Percentiles rank a stretch among this genome's conserved stretches.
phyloP scores from a whole-genome alignment of 495 filamentous ascomycete genomes.

The Amniculicola lignicola region DNA sequence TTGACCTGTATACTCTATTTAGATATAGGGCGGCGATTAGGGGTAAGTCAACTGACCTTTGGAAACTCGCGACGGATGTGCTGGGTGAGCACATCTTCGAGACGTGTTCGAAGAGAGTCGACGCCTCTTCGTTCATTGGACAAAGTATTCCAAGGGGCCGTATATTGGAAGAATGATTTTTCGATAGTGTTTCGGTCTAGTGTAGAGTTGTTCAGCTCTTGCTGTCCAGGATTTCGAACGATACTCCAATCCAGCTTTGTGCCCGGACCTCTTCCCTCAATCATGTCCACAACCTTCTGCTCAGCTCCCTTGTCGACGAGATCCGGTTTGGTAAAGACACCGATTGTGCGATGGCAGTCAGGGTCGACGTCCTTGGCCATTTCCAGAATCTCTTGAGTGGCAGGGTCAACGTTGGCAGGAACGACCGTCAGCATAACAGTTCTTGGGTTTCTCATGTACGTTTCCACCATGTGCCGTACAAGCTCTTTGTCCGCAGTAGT shows the following conservation, averaged over 20 bases:
- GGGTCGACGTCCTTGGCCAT: slow-evolving; percentile 46
- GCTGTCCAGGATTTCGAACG: slow-evolving; percentile 55
- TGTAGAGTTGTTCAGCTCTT: slow-evolving; percentile 36
- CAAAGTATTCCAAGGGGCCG: not conserved
- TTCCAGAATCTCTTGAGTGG: slow-evolving; percentile 51
- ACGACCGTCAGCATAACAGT: slow-evolving; percentile 66
- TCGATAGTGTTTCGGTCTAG: slow-evolving; percentile 40
- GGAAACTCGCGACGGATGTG: slow-evolving; percentile 54
- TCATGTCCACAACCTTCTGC: slow-evolving; percentile 45
- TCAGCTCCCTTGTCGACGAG: slow-evolving; percentile 39
- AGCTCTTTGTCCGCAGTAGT: slow-evolving; percentile 8
- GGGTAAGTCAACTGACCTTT: slow-evolving; percentile 34
- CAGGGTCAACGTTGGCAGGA: slow-evolving; percentile 49
- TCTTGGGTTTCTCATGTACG: slow-evolving; percentile 34
- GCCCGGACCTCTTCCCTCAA: slow-evolving; percentile 45
- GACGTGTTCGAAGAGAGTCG: slow-evolving; percentile 45
- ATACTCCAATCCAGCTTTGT: slow-evolving; percentile 56
- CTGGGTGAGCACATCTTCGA: slow-evolving; percentile 46
- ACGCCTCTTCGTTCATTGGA: slow-evolving; percentile 41
- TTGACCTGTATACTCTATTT: slow-evolving; percentile 16
- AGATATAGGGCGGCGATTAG: not conserved
- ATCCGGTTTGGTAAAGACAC: slow-evolving; percentile 52
- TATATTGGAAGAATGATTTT: slow-evolving; percentile 4
- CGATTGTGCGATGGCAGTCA: slow-evolving; percentile 50
- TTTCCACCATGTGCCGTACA: slow-evolving; percentile 6